These are phyloP conservation scores for Zhuliangozyma blackwelliae DNA, from an alignment of 1,139 yeast genomes.

Conservation along the genomic window DNA sequence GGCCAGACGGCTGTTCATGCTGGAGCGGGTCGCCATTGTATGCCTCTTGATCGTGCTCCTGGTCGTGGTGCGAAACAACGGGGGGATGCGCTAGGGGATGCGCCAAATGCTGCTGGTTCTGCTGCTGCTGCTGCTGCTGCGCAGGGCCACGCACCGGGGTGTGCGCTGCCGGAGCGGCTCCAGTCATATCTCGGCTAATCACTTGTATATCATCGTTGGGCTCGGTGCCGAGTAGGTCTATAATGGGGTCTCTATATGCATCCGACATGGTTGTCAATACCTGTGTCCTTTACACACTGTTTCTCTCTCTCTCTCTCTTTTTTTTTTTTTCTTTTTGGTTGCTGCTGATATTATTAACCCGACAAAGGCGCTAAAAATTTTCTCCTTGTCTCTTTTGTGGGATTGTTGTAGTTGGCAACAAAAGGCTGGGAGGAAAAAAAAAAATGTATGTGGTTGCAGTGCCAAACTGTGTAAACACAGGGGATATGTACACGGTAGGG, in stretches of 20 bases:
- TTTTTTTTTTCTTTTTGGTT: too few relatives aligned
- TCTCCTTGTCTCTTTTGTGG: neutral
- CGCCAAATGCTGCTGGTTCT: slow-evolving; percentile 1
- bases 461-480: neutral
- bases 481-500: too few relatives aligned
- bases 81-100: too few relatives aligned
- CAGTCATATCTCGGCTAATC: slow-evolving; percentile 22
- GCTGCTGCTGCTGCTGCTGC: slow-evolving; percentile 1
- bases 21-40: neutral
- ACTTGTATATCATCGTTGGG: slow-evolving; percentile 28
- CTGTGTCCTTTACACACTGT: too few relatives aligned
- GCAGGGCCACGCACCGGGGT: neutral
- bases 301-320: too few relatives aligned
- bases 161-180: neutral
- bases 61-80: neutral
- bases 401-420: too few relatives aligned
- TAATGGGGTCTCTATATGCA: slow-evolving; percentile 8
- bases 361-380: neutral
- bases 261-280: slow-evolving; percentile 2
- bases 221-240: slow-evolving; percentile 6
- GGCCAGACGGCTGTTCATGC: slow-evolving; percentile 8
- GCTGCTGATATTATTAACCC: too few relatives aligned
- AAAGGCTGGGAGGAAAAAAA: too few relatives aligned
- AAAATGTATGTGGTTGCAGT: neutral
- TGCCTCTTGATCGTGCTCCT: slow-evolving; percentile 2